Conservation (phyloP, 176 grass and related monocot species). For the Avena atlantica region DNA sequence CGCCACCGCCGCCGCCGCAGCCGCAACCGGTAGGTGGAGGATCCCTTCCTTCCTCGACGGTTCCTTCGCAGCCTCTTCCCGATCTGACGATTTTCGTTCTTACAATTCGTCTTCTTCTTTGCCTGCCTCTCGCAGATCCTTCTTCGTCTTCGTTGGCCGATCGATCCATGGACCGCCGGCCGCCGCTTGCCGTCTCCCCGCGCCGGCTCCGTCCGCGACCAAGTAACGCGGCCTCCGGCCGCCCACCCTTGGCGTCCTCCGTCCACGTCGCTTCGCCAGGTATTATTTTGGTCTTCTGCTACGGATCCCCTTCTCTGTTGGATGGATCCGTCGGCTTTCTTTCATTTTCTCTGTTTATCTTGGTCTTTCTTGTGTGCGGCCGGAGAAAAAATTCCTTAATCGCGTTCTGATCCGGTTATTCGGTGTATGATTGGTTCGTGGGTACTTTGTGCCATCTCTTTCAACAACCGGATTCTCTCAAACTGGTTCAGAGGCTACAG, state of each 20-base stretch:
- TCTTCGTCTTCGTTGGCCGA: not conserved
- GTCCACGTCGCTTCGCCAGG: constrained; percentile 49
- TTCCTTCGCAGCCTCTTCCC: not conserved
- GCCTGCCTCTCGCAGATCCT: not conserved
- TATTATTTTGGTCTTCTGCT: constrained; percentile 4
- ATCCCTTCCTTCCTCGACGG: not conserved
- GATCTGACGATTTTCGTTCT: constrained; percentile 31
- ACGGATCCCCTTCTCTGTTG: not conserved
- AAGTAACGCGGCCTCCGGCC: constrained; percentile 25
- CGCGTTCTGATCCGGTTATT: not conserved
- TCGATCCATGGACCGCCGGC: constrained; percentile 62
- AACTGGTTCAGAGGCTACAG: too few relatives aligned
- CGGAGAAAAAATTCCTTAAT: not conserved
- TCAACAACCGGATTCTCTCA: too few relatives aligned
- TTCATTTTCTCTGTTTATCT: not conserved
- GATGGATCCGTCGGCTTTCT: not conserved
- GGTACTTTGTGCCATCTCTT: too few relatives aligned
- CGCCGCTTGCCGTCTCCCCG: constrained; percentile 70
- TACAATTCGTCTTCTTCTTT: not conserved
- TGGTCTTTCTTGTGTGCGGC: not conserved
- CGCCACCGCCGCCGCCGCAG: constrained; percentile 2
- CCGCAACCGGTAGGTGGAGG: not conserved
- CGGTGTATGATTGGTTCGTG: not conserved
- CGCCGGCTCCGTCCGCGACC: constrained; percentile 79
- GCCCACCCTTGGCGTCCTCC: constrained; percentile 33